Percentiles rank a stretch among this genome's conserved stretches.
phyloP scores from a whole-genome alignment of 768 basidiomycete genomes.

The Hygrophorus pudorinus region DNA sequence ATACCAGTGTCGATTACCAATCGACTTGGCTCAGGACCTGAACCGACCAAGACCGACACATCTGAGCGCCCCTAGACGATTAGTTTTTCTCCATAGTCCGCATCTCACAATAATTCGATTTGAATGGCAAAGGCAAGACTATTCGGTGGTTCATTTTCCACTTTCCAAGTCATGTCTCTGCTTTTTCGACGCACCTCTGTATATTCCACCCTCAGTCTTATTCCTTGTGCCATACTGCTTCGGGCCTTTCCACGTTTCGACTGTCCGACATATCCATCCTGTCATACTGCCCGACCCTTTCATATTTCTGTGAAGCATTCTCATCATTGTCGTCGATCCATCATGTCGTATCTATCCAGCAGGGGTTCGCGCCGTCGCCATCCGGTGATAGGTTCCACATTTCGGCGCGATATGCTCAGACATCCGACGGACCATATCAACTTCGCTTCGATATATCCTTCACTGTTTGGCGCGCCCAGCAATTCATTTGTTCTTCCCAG shows the following conservation, averaged over 20 bases:
- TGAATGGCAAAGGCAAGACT: conserved; percentile 1
- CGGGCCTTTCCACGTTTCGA: conserved; percentile 24
- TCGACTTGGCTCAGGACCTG: conserved; percentile 42
- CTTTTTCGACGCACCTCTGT: conserved; percentile 6
- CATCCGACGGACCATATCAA: conserved; percentile 2
- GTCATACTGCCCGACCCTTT: conserved; percentile 29
- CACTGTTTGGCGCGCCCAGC: conserved; percentile 4
- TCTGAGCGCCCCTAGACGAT: conserved; percentile 5
- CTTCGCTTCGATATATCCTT: neutral
- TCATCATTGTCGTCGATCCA: conserved; percentile 23
- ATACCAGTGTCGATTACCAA: conserved; percentile 33
- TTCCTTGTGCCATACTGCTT: conserved; percentile 9
- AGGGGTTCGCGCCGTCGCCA: conserved; percentile 10
- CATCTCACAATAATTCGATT: conserved; percentile 5
- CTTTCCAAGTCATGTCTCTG: conserved; percentile 20
- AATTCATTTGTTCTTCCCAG: conserved; percentile 1
- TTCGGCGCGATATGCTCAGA: conserved; percentile 1
- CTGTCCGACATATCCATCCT: conserved; percentile 52
- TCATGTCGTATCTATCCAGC: conserved; percentile 15
- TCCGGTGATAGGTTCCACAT: neutral
- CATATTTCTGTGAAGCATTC: conserved; percentile 13
- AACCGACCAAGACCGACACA: conserved; percentile 13
- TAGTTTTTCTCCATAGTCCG: conserved; percentile 5
- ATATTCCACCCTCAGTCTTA: conserved; percentile 9
- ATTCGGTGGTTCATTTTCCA: conserved; percentile 25